Conservation (phyloP, 306 rosid genomes). For the Cucurbita pepo region DNA sequence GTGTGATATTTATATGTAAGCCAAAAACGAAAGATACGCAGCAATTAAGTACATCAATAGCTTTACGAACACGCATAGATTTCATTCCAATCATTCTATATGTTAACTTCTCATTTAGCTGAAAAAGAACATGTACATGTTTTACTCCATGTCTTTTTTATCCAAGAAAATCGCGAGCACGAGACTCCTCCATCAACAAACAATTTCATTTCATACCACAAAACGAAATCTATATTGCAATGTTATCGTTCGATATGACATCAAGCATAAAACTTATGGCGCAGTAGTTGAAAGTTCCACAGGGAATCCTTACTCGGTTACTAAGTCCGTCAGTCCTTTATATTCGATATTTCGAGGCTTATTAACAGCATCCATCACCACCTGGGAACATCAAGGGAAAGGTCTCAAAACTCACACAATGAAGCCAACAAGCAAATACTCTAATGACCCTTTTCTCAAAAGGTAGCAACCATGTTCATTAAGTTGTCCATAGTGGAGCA, state of each 20-base stretch:
- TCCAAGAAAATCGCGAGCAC: not conserved
- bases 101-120: not conserved
- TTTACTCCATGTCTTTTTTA: not conserved
- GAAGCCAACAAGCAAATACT: not conserved
- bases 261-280: not conserved
- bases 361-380: slow-evolving; percentile 93
- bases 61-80: not conserved
- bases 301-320: slow-evolving; percentile 76
- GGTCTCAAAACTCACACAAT: slow-evolving; percentile 4
- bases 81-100: not conserved
- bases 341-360: slow-evolving; percentile 73
- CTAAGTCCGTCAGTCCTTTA: slow-evolving; percentile 88
- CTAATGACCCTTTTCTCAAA: not conserved
- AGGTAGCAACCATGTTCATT: not conserved
- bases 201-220: not conserved
- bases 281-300: slow-evolving; percentile 5
- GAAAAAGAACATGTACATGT: not conserved
- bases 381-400: slow-evolving; percentile 31
- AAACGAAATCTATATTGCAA: not conserved
- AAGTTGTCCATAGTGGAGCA: not conserved
- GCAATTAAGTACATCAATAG: not conserved
- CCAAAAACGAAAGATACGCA: not conserved
- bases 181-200: not conserved
- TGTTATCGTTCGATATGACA: not conserved
- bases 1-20: not conserved